phyloP scores from a whole-genome alignment of 257 asterid genomes.

The Nicotiana obtusifolia region DNA sequence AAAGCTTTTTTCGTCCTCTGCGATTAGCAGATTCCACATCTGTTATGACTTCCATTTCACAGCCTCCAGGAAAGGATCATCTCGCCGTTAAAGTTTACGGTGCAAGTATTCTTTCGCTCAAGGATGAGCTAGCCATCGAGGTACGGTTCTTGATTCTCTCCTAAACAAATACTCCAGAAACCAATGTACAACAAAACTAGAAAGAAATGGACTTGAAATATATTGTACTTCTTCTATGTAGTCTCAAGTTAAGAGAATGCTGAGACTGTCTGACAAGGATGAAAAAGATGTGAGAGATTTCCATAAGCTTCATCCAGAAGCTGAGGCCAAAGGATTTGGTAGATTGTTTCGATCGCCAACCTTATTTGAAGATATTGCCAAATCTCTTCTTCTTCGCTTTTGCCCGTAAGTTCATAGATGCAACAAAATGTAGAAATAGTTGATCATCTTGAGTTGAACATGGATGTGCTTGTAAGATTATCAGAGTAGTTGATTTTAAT shows the following conservation, averaged over 20 bases:
- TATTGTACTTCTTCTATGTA: neutral
- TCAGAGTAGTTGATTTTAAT: too few relatives aligned
- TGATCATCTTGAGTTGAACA: too few relatives aligned
- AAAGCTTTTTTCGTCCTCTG: conserved; percentile 30
- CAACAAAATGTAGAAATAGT: neutral
- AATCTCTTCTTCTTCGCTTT: conserved; percentile 39
- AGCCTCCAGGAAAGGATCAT: conserved; percentile 6
- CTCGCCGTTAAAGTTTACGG: conserved; percentile 15
- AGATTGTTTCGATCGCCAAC: conserved; percentile 48
- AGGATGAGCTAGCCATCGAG: conserved; percentile 16
- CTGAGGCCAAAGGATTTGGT: conserved; percentile 33
- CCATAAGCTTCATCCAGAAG: conserved; percentile 27
- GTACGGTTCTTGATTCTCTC: conserved; percentile 10
- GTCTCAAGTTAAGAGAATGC: conserved; percentile 52
- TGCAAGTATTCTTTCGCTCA: neutral
- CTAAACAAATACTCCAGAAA: neutral
- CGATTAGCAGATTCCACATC: conserved; percentile 9
- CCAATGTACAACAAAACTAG: neutral
- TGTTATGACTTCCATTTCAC: conserved; percentile 27
- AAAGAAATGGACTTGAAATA: neutral
- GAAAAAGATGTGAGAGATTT: conserved; percentile 25
- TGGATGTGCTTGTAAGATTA: too few relatives aligned
- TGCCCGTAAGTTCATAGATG: conserved; percentile 22
- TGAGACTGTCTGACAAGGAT: conserved; percentile 32
- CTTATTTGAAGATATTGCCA: conserved; percentile 47